phyloP scores from a whole-genome alignment of 345 rosid genomes.

The Acer yangbiense region DNA sequence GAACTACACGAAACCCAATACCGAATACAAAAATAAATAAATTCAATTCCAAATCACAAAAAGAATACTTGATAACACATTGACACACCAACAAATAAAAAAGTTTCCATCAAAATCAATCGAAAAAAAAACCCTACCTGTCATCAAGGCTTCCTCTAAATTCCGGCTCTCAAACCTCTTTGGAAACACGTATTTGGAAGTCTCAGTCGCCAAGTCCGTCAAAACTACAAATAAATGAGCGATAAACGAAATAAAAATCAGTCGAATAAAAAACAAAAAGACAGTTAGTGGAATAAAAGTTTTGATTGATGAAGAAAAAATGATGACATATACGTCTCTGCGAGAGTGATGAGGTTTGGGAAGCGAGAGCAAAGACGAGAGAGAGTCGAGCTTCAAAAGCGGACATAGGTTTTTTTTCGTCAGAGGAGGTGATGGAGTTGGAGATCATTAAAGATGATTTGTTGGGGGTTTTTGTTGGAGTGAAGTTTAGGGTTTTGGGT shows the following conservation, averaged over 20 bases:
- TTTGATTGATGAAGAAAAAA: background rate
- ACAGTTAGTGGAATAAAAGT: background rate
- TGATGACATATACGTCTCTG: slow-evolving; percentile 73
- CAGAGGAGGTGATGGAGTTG: slow-evolving; percentile 34
- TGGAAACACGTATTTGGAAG: slow-evolving; percentile 75
- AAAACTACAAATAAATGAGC: slow-evolving; percentile 50
- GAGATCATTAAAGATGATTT: slow-evolving; percentile 24
- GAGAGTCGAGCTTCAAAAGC: slow-evolving; percentile 73
- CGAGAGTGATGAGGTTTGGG: slow-evolving; percentile 66
- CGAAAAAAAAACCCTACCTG: slow-evolving; percentile 40
- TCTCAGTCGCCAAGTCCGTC: slow-evolving; percentile 64
- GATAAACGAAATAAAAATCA: background rate
- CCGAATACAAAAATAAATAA: background rate
- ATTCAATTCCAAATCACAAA: background rate
- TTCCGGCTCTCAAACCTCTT: slow-evolving; percentile 66
- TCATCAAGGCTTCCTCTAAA: slow-evolving; percentile 87
- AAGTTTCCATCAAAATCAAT: background rate
- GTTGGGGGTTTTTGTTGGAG: slow-evolving; percentile 3
- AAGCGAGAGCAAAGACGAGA: slow-evolving; percentile 79
- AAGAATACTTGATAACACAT: background rate
- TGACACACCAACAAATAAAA: background rate
- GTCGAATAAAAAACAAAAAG: background rate
- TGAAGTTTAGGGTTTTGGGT: slow-evolving; percentile 9
- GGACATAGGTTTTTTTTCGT: slow-evolving; percentile 48
- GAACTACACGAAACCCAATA: slow-evolving; percentile 42